Evolutionary conservation across 352 stramenopile species (phyloP).

Genomic region (Globisporangium polare): DNA sequence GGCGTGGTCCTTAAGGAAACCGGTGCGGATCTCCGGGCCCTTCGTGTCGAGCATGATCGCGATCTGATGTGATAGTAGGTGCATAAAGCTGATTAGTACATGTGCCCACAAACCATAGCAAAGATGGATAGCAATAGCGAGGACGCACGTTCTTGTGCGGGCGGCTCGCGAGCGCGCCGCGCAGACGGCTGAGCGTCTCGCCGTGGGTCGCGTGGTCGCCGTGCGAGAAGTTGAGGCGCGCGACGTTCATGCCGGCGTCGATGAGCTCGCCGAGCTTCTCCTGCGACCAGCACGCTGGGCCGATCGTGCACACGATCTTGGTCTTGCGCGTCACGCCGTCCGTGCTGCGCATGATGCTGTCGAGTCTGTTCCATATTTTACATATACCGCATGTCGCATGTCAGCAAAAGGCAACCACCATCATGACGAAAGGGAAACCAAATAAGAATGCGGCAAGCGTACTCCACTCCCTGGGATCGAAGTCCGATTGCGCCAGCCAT

Average conservation of each 20-base stretch:
- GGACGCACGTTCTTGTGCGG: slow-evolving; percentile 60
- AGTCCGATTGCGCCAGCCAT: slow-evolving; percentile 51
- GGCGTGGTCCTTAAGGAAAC: slow-evolving; percentile 65
- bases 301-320: slow-evolving; percentile 91
- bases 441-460: slow-evolving; percentile 11
- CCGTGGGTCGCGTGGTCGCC: slow-evolving; percentile 91
- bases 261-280: slow-evolving; percentile 89
- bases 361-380: slow-evolving; percentile 24
- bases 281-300: slow-evolving; percentile 91
- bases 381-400: not conserved
- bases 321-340: slow-evolving; percentile 72
- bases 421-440: not conserved
- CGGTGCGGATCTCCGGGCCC: slow-evolving; percentile 95
- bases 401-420: not conserved
- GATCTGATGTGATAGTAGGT: slow-evolving; percentile 16
- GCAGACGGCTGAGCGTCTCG: slow-evolving; percentile 64
- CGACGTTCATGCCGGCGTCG: slow-evolving; percentile 94
- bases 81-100: not conserved
- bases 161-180: slow-evolving; percentile 51
- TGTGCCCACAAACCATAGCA: not conserved
- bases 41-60: slow-evolving; percentile 97
- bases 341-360: slow-evolving; percentile 48
- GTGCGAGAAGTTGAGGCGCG: slow-evolving; percentile 99
- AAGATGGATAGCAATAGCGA: not conserved
- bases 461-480: slow-evolving; percentile 39